Evolutionary conservation across 2,329 filamentous ascomycete genomes (phyloP).

Genomic region (Beauveria sp.): DNA sequence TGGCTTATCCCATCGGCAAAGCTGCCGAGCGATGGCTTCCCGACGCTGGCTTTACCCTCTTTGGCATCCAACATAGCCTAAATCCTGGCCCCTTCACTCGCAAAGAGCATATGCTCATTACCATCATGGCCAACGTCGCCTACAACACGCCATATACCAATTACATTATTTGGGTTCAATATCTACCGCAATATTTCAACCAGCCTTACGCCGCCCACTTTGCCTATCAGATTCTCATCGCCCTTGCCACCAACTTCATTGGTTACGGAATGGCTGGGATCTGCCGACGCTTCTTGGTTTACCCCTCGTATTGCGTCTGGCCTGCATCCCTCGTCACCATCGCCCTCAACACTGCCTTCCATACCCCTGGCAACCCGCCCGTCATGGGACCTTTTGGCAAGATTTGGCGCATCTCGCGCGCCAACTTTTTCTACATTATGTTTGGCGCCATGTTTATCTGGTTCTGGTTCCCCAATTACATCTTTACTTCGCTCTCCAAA

Average conservation of each 20-base stretch:
- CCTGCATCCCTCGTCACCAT: conserved; percentile 48
- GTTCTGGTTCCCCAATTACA: conserved; percentile 51
- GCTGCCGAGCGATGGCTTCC: conserved; percentile 43
- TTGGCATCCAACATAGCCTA: conserved; percentile 38
- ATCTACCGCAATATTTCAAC: conserved; percentile 45
- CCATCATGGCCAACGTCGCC: conserved; percentile 54
- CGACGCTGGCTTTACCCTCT: conserved; percentile 39
- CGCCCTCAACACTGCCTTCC: conserved; percentile 46
- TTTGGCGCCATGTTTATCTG: conserved; percentile 48
- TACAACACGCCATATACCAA: conserved; percentile 46
- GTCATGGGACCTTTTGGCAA: conserved; percentile 35
- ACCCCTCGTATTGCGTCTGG: conserved; percentile 50
- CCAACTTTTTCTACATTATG: conserved; percentile 43
- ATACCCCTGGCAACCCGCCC: conserved; percentile 33
- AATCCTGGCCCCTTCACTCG: conserved; percentile 51
- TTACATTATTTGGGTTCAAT: conserved; percentile 48
- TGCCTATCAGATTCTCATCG: conserved; percentile 47
- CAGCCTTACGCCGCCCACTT: conserved; percentile 45
- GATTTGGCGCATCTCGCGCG: conserved; percentile 39
- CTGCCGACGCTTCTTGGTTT: conserved; percentile 45
- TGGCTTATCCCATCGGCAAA: conserved; percentile 48
- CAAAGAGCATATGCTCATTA: conserved; percentile 56
- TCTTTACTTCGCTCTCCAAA: conserved; percentile 42
- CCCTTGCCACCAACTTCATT: conserved; percentile 48
- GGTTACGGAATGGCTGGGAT: conserved; percentile 54